Evolutionary conservation across 139 green algal species (phyloP).

Genomic region (Chlorella sp.): DNA sequence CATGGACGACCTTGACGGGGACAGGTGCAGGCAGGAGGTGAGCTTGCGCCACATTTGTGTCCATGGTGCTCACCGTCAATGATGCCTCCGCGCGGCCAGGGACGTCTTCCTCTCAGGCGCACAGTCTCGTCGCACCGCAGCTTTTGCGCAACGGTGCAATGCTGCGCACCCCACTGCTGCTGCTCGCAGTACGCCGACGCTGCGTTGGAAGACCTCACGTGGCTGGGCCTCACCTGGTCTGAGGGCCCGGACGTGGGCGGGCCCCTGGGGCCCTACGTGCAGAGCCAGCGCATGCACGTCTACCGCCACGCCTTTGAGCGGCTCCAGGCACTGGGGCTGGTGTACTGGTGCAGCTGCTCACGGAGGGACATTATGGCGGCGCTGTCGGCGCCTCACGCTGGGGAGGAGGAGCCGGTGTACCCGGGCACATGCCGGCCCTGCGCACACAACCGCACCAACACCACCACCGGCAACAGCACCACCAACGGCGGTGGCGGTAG

Average conservation of each 20-base stretch:
- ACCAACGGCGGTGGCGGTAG: no score
- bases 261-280: slow-evolving; percentile 70
- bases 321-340: slow-evolving; percentile 32
- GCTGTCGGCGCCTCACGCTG: slow-evolving; percentile 8
- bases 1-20: slow-evolving; percentile 82
- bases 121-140: no score
- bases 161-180: no score
- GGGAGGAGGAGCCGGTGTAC: slow-evolving; percentile 13
- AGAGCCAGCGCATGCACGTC: slow-evolving; percentile 73
- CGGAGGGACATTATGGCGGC: slow-evolving; percentile 47
- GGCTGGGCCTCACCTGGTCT: slow-evolving; percentile 84
- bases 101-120: no score
- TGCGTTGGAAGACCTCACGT: slow-evolving; percentile 71
- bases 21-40: slow-evolving; percentile 68
- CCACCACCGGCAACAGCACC: no score
- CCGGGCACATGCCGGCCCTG: slow-evolving; percentile 10
- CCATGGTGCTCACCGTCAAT: no score
- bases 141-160: no score
- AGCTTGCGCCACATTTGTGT: no score
- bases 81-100: no score
- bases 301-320: slow-evolving; percentile 52
- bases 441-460: no score
- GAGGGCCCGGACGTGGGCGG: slow-evolving; percentile 78
- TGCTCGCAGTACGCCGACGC: not conserved
- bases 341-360: slow-evolving; percentile 88